Percentiles rank a stretch among this genome's conserved stretches.
Evolutionary conservation across 257 asterid species (phyloP).

Genomic region (Fraxinus quadrangulata): DNA sequence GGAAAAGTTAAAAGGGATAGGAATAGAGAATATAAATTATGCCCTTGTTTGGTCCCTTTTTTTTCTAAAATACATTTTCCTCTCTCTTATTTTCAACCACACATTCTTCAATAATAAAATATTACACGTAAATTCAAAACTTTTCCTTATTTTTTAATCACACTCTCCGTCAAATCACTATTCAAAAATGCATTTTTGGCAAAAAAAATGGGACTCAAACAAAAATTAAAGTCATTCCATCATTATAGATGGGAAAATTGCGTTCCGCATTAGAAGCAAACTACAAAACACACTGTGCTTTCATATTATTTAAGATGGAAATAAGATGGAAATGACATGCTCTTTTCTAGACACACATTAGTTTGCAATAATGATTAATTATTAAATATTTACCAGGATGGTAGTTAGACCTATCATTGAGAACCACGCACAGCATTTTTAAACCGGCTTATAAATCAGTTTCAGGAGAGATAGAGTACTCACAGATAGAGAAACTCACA

Average conservation of each 20-base stretch:
- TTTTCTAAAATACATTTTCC: too few relatives aligned
- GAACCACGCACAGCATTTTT: background rate
- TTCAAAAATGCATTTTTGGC: too few relatives aligned
- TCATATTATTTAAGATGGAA: background rate
- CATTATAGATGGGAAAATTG: background rate
- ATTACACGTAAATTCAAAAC: too few relatives aligned
- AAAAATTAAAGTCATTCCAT: background rate
- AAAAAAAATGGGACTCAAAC: too few relatives aligned
- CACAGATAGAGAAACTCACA: constrained; percentile 14
- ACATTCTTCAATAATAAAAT: too few relatives aligned
- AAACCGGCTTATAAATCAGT: background rate
- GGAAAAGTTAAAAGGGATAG: background rate
- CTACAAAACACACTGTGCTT: background rate
- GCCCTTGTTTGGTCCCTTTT: too few relatives aligned
- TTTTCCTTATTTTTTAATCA: too few relatives aligned
- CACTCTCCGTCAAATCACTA: too few relatives aligned
- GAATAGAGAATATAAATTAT: background rate
- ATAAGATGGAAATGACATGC: background rate
- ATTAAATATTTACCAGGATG: too few relatives aligned
- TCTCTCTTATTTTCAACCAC: too few relatives aligned
- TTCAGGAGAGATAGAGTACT: background rate
- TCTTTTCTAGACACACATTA: background rate
- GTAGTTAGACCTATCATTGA: background rate
- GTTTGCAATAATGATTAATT: background rate
- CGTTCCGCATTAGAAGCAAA: background rate